phyloP scores from a whole-genome alignment of 345 rosid genomes.

The Populus pruinosa region DNA sequence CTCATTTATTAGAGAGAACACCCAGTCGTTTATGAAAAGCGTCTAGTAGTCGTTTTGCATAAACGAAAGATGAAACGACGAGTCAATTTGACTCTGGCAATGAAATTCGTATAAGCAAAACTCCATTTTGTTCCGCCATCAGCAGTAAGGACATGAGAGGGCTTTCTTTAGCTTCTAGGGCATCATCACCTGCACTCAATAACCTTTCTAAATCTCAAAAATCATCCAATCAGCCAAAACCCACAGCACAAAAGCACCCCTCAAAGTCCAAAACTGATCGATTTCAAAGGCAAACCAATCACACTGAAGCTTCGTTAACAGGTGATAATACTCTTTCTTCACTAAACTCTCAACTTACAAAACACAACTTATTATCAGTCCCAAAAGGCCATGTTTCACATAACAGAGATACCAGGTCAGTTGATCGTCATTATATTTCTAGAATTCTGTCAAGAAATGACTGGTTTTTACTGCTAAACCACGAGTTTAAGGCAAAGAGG shows the following conservation, averaged over 20 bases:
- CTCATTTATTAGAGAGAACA: background rate
- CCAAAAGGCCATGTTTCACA: slow-evolving; percentile 15
- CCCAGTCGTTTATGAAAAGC: background rate
- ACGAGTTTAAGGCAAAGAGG: slow-evolving; percentile 54
- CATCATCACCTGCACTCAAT: slow-evolving; percentile 29
- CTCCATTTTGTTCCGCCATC: background rate
- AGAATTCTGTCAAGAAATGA: slow-evolving; percentile 59
- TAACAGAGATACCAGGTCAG: slow-evolving; percentile 11
- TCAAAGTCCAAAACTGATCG: background rate
- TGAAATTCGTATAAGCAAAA: background rate
- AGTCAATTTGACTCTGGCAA: background rate
- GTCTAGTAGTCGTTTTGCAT: background rate
- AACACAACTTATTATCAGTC: background rate
- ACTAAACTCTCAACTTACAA: background rate
- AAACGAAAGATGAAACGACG: background rate
- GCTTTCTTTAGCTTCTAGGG: slow-evolving; percentile 48
- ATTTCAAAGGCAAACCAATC: background rate
- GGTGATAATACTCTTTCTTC: slow-evolving; percentile 21
- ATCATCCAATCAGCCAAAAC: slow-evolving; percentile 2
- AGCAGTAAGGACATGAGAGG: slow-evolving; percentile 45
- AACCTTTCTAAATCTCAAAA: slow-evolving; percentile 4
- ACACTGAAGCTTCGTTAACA: slow-evolving; percentile 17
- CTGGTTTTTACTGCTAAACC: slow-evolving; percentile 67
- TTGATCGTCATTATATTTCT: slow-evolving; percentile 52
- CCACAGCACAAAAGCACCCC: slow-evolving; percentile 7